These are phyloP conservation scores for Fusarium metavorans DNA, from an alignment of 2,329 filamentous ascomycete genomes.

Conservation along the genomic window DNA sequence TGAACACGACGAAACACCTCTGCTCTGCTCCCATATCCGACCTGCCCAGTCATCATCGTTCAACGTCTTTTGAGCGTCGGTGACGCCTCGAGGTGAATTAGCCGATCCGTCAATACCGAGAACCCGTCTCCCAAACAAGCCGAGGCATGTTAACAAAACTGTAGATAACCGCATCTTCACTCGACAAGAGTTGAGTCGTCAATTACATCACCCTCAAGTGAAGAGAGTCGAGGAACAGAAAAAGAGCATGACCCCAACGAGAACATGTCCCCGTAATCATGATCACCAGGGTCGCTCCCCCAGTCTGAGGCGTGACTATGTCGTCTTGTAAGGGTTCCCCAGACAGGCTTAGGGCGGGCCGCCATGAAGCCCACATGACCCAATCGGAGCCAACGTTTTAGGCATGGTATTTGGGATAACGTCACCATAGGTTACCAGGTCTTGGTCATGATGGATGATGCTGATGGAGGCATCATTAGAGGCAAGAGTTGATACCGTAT, in stretches of 20 bases:
- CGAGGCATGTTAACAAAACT: conserved; percentile 21
- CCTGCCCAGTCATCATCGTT: conserved; percentile 27
- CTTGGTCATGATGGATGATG: neutral
- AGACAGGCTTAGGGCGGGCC: conserved; percentile 20
- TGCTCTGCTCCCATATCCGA: conserved; percentile 29
- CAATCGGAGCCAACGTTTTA: conserved; percentile 18
- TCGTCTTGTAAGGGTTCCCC: conserved; percentile 12
- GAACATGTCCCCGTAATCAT: conserved; percentile 3
- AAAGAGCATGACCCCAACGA: neutral
- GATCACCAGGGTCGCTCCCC: conserved; percentile 15
- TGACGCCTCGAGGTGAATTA: conserved; percentile 6
- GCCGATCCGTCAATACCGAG: conserved; percentile 15
- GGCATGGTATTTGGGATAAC: conserved; percentile 23
- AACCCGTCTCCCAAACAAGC: conserved; percentile 9
- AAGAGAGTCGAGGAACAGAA: neutral
- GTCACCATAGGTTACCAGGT: conserved; percentile 20
- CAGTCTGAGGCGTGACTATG: conserved; percentile 21
- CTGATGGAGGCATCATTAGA: neutral
- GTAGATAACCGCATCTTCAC: conserved; percentile 18
- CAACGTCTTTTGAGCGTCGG: conserved; percentile 24
- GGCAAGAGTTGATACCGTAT: neutral
- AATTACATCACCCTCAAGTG: neutral
- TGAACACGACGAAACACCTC: conserved; percentile 34
- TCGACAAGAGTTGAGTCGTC: neutral
- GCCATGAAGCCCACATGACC: conserved; percentile 28